phyloP scores from a whole-genome alignment of 495 filamentous ascomycete species.

The Margaritispora aquatica region DNA sequence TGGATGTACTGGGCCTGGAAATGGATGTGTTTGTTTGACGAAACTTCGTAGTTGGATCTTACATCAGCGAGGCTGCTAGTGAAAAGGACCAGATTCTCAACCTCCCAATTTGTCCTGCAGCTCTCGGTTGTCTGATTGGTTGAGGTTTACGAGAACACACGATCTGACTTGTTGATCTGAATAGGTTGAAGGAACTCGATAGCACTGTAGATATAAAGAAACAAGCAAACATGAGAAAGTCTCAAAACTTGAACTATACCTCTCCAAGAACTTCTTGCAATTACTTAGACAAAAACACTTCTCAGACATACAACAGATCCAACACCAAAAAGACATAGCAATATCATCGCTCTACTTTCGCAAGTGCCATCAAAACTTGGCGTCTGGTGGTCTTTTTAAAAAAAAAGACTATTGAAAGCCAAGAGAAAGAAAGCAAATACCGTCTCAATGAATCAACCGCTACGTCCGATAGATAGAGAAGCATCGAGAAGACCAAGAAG shows the following conservation, averaged over 20 bases:
- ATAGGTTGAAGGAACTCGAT: too few relatives aligned
- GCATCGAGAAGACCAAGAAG: conserved; percentile 15
- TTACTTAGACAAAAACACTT: too few relatives aligned
- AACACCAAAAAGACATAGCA: too few relatives aligned
- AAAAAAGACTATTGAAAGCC: too few relatives aligned
- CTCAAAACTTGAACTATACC: neutral
- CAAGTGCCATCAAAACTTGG: too few relatives aligned
- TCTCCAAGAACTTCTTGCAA: neutral
- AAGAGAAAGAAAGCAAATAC: too few relatives aligned
- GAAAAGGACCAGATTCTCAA: neutral
- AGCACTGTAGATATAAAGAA: neutral
- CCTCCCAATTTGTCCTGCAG: neutral
- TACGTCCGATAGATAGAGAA: neutral
- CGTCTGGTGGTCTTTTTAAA: too few relatives aligned
- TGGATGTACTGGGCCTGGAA: neutral
- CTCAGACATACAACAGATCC: too few relatives aligned
- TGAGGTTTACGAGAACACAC: neutral
- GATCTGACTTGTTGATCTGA: too few relatives aligned
- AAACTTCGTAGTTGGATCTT: neutral
- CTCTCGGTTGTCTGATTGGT: neutral
- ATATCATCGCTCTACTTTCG: neutral
- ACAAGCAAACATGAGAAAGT: neutral
- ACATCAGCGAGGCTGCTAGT: neutral
- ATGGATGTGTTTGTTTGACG: neutral
- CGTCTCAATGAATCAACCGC: neutral